A percentile compares a stretch with the other conserved stretches of the same genome.
Conservation (phyloP, 2,329 filamentous ascomycete species). For the Catunica adiposa region DNA sequence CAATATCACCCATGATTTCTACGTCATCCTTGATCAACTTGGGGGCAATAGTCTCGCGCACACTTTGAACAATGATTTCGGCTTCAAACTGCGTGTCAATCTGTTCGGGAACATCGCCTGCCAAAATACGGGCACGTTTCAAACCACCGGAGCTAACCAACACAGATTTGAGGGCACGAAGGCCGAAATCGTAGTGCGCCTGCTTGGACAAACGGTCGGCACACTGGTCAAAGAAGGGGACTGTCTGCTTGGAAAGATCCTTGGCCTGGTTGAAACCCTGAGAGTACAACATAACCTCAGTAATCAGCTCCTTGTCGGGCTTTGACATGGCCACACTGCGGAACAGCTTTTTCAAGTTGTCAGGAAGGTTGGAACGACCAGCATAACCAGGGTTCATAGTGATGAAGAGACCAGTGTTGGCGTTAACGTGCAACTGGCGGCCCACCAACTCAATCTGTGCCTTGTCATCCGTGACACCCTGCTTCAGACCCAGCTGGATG, state of each 20-base stretch:
- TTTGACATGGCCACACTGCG: conserved; percentile 99
- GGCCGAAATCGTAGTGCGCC: conserved; percentile 95
- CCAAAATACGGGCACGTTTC: conserved; percentile 61
- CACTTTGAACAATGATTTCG: conserved; percentile 95
- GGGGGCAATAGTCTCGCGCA: conserved; percentile 93
- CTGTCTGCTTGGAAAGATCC: conserved; percentile 79
- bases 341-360: conserved; percentile 99
- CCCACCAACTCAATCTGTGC: conserved; percentile 89
- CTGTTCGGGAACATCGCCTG: conserved; percentile 29
- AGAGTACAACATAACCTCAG: conserved; percentile 99
- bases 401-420: conserved; percentile 96
- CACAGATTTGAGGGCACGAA: conserved; percentile 95
- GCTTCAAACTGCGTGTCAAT: conserved; percentile 48
- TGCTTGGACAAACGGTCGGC: conserved; percentile 72
- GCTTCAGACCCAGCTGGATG: conserved; percentile 88
- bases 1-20: conserved; percentile 69
- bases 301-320: conserved; percentile 97
- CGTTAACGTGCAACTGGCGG: conserved; percentile 74
- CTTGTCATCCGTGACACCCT: conserved; percentile 63
- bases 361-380: conserved; percentile 89
- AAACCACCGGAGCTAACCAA: conserved; percentile 92
- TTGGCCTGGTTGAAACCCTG: conserved; percentile 98
- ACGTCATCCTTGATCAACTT: conserved; percentile 92
- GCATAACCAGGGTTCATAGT: conserved; percentile 99
- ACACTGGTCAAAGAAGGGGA: conserved; percentile 96